Evolutionary conservation across 164 flowering plant species (phyloP), one percentile per base, ranked within the genome.

Genomic region (Aristolochia contorta): DNA sequence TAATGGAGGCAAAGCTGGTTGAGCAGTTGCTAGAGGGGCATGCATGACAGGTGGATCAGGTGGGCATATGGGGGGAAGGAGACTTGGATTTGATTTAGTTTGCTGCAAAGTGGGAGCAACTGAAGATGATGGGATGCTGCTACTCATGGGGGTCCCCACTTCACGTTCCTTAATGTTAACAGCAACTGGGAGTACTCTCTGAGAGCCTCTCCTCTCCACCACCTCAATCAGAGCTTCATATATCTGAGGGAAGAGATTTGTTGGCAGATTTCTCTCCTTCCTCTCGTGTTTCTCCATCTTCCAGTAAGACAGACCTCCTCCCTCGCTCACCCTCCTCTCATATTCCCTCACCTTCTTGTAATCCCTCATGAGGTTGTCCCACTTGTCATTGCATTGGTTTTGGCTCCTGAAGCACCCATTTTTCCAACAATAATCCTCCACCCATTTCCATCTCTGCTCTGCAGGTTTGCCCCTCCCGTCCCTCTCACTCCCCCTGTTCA

Each of bases 351-450:
- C 84, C 62, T 81, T 88, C 80, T 88, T 88, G 82, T 84, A 88
- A 59, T 88, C 96, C 41, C 96, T 81, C 89, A 85, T 82, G 18
- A 88, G 79, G 68, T 88, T 88, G 57, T 88, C 96, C 96, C 96
- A 88, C 64, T 85, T 85, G 71, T 88, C 96, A 70, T 88, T 88
- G 60, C 96, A 88, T 67, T 88, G 96, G 64, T 85, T 88, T 64
- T 88, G 96, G 72, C 91, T 88, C 57, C 96, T 77, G 60, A 74
- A 63, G 63, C 89, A 85, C 30, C 86, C 88, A 57, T 79, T 75
- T 37, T 69, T 79, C 88, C 96, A 88, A 62, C 96, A 88, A 45
- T 84, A 85, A 22, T 88, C 88, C 61, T 88, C 96, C 30, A 88
- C 84, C 88, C 96, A 84, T 72, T 85, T 88, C 96, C 96, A 88